Percentiles rank a stretch among this genome's conserved stretches.
Evolutionary conservation across 2,329 filamentous ascomycete species (phyloP).

Genomic region (Diaporthe citrichinensis): DNA sequence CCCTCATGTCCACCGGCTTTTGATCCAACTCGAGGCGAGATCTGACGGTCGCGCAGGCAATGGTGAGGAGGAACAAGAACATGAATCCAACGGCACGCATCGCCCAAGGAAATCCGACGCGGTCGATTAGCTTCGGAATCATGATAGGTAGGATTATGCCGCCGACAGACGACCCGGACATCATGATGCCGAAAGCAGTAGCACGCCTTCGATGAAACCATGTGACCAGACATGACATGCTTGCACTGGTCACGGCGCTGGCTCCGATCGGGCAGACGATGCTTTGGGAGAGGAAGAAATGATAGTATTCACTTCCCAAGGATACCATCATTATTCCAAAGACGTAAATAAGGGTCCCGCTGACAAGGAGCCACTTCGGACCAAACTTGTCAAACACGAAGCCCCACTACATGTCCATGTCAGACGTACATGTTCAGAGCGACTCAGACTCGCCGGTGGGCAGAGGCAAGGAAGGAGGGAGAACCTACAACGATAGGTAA

Average conservation of each 20-base stretch:
- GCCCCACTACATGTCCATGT: slow-evolving; percentile 46
- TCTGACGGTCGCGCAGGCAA: slow-evolving; percentile 52
- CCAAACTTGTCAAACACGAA: slow-evolving; percentile 73
- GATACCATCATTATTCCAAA: slow-evolving; percentile 76
- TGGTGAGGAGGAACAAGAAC: slow-evolving; percentile 51
- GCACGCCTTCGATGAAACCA: slow-evolving; percentile 48
- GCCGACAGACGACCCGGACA: slow-evolving; percentile 52
- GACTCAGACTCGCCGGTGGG: neutral
- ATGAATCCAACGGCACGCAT: slow-evolving; percentile 57
- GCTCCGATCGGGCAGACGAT: slow-evolving; percentile 55
- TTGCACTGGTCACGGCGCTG: slow-evolving; percentile 51
- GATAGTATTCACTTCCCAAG: slow-evolving; percentile 59
- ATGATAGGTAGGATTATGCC: slow-evolving; percentile 59
- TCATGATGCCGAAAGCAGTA: slow-evolving; percentile 48
- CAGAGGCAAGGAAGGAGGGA: neutral
- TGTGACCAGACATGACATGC: slow-evolving; percentile 49
- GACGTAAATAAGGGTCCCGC: slow-evolving; percentile 68
- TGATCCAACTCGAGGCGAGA: slow-evolving; percentile 47
- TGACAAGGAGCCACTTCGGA: slow-evolving; percentile 66
- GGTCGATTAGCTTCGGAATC: slow-evolving; percentile 52
- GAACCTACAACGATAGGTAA: slow-evolving; percentile 61
- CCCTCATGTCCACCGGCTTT: slow-evolving; percentile 48
- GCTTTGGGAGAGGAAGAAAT: slow-evolving; percentile 57
- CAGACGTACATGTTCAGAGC: neutral
- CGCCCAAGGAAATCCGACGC: slow-evolving; percentile 56